A percentile compares a stretch with the other conserved stretches of the same genome.
These are phyloP conservation scores for Colletotrichum chlorophyti DNA, from an alignment of 2,329 filamentous ascomycete genomes.

Conservation along the genomic window DNA sequence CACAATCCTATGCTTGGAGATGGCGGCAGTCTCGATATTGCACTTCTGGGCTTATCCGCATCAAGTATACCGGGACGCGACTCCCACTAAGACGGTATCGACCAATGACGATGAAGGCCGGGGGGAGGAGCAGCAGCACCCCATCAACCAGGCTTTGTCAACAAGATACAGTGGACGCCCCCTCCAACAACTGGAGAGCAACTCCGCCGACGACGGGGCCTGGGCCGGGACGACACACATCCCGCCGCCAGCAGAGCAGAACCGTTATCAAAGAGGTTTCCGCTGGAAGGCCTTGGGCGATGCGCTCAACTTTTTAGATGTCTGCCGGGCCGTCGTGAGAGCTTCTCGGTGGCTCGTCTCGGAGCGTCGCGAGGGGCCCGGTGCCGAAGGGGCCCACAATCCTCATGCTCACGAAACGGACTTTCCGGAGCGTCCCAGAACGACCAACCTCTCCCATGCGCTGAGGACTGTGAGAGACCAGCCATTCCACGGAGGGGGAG, in stretches of 20 bases:
- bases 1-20: constrained; percentile 1
- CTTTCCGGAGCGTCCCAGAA: not conserved
- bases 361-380: not conserved
- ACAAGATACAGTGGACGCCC: not conserved
- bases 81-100: not conserved
- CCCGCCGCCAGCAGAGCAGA: not conserved
- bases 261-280: not conserved
- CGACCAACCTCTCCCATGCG: not conserved
- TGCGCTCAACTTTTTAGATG: not conserved
- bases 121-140: not conserved
- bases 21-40: constrained; percentile 2
- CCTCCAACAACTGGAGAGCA: not conserved
- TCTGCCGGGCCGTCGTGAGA: not conserved
- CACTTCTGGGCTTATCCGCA: constrained; percentile 5
- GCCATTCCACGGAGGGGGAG: not conserved
- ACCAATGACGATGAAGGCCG: not conserved
- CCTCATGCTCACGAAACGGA: not conserved
- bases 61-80: not conserved
- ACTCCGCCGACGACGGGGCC: no score
- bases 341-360: not conserved
- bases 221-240: not conserved
- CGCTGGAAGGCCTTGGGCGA: not conserved
- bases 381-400: not conserved
- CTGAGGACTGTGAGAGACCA: not conserved
- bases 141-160: not conserved